Percentiles rank a stretch among this genome's conserved stretches.
These are phyloP conservation scores for Croton laevigatus DNA, from an alignment of 441 rosid genomes.

Conservation along the genomic window DNA sequence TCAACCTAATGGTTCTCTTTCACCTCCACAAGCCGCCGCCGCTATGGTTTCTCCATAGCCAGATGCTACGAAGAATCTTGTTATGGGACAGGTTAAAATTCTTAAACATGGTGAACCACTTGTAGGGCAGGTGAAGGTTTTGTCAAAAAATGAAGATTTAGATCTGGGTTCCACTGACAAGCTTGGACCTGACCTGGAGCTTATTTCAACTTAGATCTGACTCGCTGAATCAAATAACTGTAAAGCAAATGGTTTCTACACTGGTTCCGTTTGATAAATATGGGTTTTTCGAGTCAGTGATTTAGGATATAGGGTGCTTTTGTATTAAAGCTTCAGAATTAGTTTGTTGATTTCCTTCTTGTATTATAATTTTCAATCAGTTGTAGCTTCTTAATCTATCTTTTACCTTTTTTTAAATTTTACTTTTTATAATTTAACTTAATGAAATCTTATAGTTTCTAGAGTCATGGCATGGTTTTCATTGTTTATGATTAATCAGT, in stretches of 20 bases:
- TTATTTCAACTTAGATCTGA: slow-evolving; percentile 34
- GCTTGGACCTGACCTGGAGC: slow-evolving; percentile 35
- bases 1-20: slow-evolving; percentile 31
- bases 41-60: too few species aligned
- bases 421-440: too few species aligned
- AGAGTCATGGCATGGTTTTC: too few species aligned
- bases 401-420: too few species aligned
- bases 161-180: slow-evolving; percentile 36
- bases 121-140: not conserved
- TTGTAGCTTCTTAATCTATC: too few species aligned
- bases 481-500: too few species aligned
- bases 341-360: too few species aligned
- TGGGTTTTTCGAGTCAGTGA: too few species aligned
- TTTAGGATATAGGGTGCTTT: too few species aligned
- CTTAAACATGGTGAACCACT: slow-evolving; percentile 71
- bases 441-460: too few species aligned
- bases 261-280: slow-evolving; percentile 69
- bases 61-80: slow-evolving; percentile 17
- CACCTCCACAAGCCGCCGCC: slow-evolving; percentile 14
- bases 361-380: too few species aligned
- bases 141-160: not conserved
- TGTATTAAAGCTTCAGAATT: too few species aligned
- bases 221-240: slow-evolving; percentile 26
- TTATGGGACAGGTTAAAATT: slow-evolving; percentile 55
- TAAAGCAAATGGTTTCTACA: slow-evolving; percentile 44